phyloP scores from a whole-genome alignment of 1,284 basidiomycete species.

The Trichosporon sp. region DNA sequence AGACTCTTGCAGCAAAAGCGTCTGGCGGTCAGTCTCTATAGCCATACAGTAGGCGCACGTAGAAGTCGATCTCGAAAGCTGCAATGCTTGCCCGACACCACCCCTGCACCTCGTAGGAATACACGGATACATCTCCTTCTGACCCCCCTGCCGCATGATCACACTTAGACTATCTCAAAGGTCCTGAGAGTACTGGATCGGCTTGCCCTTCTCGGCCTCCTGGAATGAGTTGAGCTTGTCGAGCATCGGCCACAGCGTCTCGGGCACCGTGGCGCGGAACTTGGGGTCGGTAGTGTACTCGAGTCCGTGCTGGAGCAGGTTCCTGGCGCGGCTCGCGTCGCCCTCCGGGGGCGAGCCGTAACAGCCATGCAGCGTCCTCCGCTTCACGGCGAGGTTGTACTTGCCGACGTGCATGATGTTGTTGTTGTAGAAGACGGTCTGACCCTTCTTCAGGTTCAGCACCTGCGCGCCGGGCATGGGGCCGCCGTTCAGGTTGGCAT shows the following conservation, averaged over 20 bases:
- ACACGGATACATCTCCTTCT: slow-evolving; percentile 7
- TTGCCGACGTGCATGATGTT: slow-evolving; percentile 62
- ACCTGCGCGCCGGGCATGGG: slow-evolving; percentile 71
- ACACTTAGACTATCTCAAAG: slow-evolving; percentile 11
- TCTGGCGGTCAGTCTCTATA: too few species aligned
- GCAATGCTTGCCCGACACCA: too few species aligned
- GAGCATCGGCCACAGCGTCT: slow-evolving; percentile 64
- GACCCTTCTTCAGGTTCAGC: slow-evolving; percentile 67
- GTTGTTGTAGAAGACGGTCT: slow-evolving; percentile 79
- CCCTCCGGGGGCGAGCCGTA: slow-evolving; percentile 67
- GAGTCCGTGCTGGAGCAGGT: slow-evolving; percentile 77
- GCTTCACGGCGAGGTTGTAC: slow-evolving; percentile 63
- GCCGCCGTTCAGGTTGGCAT: slow-evolving; percentile 62
- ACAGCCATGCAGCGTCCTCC: slow-evolving; percentile 73
- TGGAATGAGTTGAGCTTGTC: slow-evolving; percentile 66
- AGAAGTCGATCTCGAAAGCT: too few species aligned
- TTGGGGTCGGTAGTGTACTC: slow-evolving; percentile 58
- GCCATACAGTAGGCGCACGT: too few species aligned
- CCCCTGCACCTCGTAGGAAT: not conserved
- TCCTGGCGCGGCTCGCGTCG: slow-evolving; percentile 68
- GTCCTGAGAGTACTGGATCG: slow-evolving; percentile 63
- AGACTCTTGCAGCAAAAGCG: too few species aligned
- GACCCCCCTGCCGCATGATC: not conserved
- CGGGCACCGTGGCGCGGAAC: slow-evolving; percentile 63
- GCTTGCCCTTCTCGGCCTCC: slow-evolving; percentile 56